A percentile compares a stretch with the other conserved stretches of the same genome.
These are phyloP conservation scores for Globomyces pollinis-pini DNA, from an alignment of 192 early-diverging fungal genomes.

Conservation along the genomic window DNA sequence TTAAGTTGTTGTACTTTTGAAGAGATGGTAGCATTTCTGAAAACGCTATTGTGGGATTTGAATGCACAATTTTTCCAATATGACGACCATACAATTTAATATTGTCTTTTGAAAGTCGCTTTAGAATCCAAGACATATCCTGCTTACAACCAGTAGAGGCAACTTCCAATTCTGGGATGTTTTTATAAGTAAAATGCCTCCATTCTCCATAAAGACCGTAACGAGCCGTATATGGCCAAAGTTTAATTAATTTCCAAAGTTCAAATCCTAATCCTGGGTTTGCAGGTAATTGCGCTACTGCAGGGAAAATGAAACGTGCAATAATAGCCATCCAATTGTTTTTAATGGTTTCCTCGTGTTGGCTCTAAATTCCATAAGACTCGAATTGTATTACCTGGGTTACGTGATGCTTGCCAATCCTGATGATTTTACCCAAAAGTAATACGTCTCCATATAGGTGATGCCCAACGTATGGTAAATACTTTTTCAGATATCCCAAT, in stretches of 20 bases:
- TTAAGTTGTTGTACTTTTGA: slow-evolving; percentile 69
- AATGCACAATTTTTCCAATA: slow-evolving; percentile 65
- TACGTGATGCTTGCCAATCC: slow-evolving; percentile 32
- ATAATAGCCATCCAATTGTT: slow-evolving; percentile 35
- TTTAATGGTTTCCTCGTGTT: too few species aligned
- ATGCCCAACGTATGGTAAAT: slow-evolving; percentile 27
- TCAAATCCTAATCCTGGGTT: slow-evolving; percentile 60
- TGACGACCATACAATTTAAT: slow-evolving; percentile 63
- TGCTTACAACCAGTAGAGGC: slow-evolving; percentile 35
- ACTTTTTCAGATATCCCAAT: not conserved
- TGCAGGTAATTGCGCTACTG: slow-evolving; percentile 46
- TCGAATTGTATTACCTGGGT: not conserved
- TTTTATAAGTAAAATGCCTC: slow-evolving; percentile 50
- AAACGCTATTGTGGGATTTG: slow-evolving; percentile 69
- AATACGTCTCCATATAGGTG: slow-evolving; percentile 33
- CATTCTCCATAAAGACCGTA: slow-evolving; percentile 75
- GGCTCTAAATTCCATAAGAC: too few species aligned
- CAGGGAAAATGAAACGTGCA: slow-evolving; percentile 54
- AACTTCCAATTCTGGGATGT: slow-evolving; percentile 45
- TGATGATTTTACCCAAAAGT: slow-evolving; percentile 33
- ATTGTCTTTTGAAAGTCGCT: slow-evolving; percentile 64
- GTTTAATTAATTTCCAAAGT: slow-evolving; percentile 59
- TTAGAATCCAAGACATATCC: slow-evolving; percentile 55
- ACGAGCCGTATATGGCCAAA: slow-evolving; percentile 50
- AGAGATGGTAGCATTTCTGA: slow-evolving; percentile 57